These are phyloP conservation scores for Penicillium simplicissimum DNA, from an alignment of 495 filamentous ascomycete species.

Conservation along the genomic window DNA sequence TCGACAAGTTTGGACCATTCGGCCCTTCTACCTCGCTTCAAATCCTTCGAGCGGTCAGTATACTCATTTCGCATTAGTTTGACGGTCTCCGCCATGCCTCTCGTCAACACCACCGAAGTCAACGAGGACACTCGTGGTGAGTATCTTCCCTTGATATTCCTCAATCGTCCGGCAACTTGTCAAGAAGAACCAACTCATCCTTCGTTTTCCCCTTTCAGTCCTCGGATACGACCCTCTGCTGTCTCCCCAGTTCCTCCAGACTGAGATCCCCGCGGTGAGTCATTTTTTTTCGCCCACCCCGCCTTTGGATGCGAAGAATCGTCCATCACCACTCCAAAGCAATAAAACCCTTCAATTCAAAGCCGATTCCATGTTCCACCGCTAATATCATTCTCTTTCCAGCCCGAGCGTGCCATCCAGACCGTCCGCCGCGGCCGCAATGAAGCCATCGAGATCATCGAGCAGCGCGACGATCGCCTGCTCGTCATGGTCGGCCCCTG, in stretches of 20 bases:
- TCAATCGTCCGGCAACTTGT: not conserved
- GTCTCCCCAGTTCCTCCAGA: slow-evolving; percentile 81
- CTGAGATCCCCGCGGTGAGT: slow-evolving; percentile 81
- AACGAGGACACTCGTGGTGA: slow-evolving; percentile 58
- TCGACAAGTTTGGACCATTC: not conserved
- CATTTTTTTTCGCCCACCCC: slow-evolving; percentile 29
- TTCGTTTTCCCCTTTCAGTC: slow-evolving; percentile 54
- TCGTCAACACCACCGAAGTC: slow-evolving; percentile 48
- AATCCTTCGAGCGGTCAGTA: not conserved
- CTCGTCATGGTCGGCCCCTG: slow-evolving; percentile 94
- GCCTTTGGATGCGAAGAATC: not conserved
- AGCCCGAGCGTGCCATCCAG: slow-evolving; percentile 53
- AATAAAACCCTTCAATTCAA: not conserved
- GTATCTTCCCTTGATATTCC: slow-evolving; percentile 4
- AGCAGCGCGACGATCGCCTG: slow-evolving; percentile 77
- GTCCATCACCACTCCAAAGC: not conserved
- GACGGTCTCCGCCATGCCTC: slow-evolving; percentile 44
- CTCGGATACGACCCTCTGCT: slow-evolving; percentile 94
- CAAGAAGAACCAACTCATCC: not conserved
- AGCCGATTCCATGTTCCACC: not conserved
- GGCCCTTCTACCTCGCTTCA: no score
- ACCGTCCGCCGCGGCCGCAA: slow-evolving; percentile 81
- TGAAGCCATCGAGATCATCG: slow-evolving; percentile 82
- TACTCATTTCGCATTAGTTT: not conserved
- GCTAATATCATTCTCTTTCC: slow-evolving; percentile 14